Base-by-base conservation (phyloP, 345 rosid species). In the Leavenworthia alabamica region DNA sequence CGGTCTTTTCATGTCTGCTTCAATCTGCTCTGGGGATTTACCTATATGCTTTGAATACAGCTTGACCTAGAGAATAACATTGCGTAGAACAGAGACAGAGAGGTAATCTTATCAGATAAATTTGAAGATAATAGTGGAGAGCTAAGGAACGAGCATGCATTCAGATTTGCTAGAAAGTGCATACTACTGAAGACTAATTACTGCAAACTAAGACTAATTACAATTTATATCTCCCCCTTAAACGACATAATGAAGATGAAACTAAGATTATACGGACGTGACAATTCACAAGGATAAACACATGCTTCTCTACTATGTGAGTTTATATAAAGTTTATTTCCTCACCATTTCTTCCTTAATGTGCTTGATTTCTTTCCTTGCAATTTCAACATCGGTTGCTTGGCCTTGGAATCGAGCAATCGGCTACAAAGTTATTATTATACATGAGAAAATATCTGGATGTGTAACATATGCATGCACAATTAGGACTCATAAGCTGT, bases 361-460 rank as follows among this genome's bases (percentile, higher is more conserved):
- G 67, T 74, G 81, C 48, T 55, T 86, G 56, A 84, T 72, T 87
- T 85, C 94, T 75, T 77, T 79, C 70, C 94, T 82, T 15, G 93
- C 95, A 42, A 82, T 64, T 8, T 86, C 85, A 17, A 89, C 73
- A 81, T 82, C 96, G 36, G 97, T 76, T 73, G 97, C 94, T 75
- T 89, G 96, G 71, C 99, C 97, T 82, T 85, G 94, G 81, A 89
- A 85, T 74, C 94, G 83, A 44, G 83, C 93, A 56, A 93, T 82
- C 53, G 97, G 97, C 97, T 89, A 81, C 72, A 77, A 62, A n/a
- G n/a, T n/a, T 74, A 44, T 68, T 71, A 62, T 15, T n/a, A 54
- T 44, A 56, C 26, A 61, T 16, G n/a, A 16, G 37, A 60, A 55
- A 14, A 54, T 12, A 29, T 27, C 6, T 46, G 14, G 8, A 60